Evolutionary conservation across 2,329 filamentous ascomycete species (phyloP), one percentile per base, ranked within the genome.

Genomic region (Aspergillus arachidicola): DNA sequence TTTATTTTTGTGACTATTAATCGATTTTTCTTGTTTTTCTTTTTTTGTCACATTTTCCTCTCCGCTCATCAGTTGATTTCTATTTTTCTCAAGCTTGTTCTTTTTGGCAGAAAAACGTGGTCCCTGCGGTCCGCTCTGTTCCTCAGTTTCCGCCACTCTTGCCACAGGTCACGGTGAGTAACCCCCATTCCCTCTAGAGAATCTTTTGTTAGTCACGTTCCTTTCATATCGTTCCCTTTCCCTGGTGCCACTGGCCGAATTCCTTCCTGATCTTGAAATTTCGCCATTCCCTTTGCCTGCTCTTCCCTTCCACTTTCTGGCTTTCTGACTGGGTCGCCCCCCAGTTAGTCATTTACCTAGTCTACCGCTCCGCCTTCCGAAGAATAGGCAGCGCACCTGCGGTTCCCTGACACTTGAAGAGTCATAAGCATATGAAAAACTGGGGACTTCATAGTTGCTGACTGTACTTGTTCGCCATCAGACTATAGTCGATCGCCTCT

Each of bases 41-140:
- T 45, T 30, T 46, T 21, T 54, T 55, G 26, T 62, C 48, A 30
- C 48, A 30, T 55, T 43, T 41, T 41, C 36, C 43, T 57, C 43
- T 36, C 54, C 46, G 26, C 59, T 59, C 36, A 54, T 50, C 59
- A 19, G 30, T 21, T 41, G 38, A 41, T n/a, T 36, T 41, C 38
- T n/a, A n/a, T 43, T 50, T 36, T 23, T 51, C n/a, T 48, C 12
- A 16, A 36, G 34, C 34, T 14, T 19, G 14, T 46, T 21, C 34
- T 26, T 23, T 60, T 51, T 61, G 46, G 48, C 56, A 57, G 50
- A 61, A 57, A 64, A 61, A 55, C 38, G 61, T 68, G 67, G 67
- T 67, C 66, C 67, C 67, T 68, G 67, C 67, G 51, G 63, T 51
- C 64, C 66, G 65, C 62, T 61, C 64, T 63, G 53, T 58, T 55